Base-by-base conservation (phyloP, 2,329 filamentous ascomycete species). In the Colletotrichum plurivorum region DNA sequence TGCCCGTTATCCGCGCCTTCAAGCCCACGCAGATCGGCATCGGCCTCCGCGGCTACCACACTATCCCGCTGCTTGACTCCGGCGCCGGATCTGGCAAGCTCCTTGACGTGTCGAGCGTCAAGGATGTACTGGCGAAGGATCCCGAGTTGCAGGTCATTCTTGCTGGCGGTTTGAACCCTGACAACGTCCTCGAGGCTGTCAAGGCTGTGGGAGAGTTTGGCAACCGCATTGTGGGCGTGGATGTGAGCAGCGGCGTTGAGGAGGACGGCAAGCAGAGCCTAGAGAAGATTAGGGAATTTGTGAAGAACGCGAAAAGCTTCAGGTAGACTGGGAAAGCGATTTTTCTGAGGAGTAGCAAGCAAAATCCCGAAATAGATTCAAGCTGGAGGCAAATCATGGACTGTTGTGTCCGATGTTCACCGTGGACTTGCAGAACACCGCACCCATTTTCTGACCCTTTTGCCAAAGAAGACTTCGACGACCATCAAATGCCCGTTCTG, bases 161-260 rank as follows among this genome's bases (percentile, higher is more conserved):
- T 52, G 97, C 97, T 9, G 96, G 96, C 13, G 97, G 96, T 0
- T 78, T 99, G 63, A 90, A 90, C 69, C 90, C 94, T 1, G 89
- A 91, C 3, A 99, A 98, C 76, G 92, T 99, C 5, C 84, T 83
- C 1, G 84, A 89, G 5, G 87, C 89, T 8, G 83, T 99, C 18
- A 82, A 84, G 22, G 85, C 87, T 15, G 82, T 95, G 16, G 92
- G 90, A 0, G 83, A 87, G 7, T 73, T 67, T 56, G 84, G 84
- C 27, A 84, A 84, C 10, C 89, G 91, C 69, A 88, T 98, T 13
- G 83, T 94, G 41, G 95, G 92, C 2, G 93, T 99, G 4, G 96
- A 99, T 83, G 94, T 97, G 20, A 97, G 94, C 79, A 97, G 94
- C 76, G 97, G 97, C 0, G 94, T 99, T 2, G 96, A 98, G 81